Evolutionary conservation across 345 rosid genomes (phyloP).

Genomic region (Mercurialis annua): DNA sequence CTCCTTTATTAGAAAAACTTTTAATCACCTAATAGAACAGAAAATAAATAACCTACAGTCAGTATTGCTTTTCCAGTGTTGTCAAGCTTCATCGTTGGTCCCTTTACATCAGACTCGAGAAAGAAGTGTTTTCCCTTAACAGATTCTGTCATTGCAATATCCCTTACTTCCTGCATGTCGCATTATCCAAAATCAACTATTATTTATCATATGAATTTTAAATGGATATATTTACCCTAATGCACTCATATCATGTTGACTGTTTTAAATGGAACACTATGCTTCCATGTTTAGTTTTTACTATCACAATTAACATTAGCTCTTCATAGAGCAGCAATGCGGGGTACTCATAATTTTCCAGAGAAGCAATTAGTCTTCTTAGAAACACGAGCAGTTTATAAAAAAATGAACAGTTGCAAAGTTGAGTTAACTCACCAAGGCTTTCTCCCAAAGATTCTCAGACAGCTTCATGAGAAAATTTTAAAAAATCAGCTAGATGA

Average conservation of each 20-base stretch:
- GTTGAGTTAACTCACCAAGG: conserved; percentile 55
- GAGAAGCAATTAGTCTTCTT: neutral
- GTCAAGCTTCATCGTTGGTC: conserved; percentile 83
- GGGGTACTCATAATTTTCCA: neutral
- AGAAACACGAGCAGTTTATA: neutral
- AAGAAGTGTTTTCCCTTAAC: conserved; percentile 76
- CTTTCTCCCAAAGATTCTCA: conserved; percentile 88
- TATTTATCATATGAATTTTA: neutral
- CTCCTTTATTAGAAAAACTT: neutral
- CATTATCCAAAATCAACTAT: conserved; percentile 6
- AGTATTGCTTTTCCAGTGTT: conserved; percentile 87
- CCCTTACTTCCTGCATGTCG: conserved; percentile 63
- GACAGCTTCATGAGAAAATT: conserved; percentile 45
- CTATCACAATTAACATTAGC: neutral
- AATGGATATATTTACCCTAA: neutral
- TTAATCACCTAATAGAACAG: neutral
- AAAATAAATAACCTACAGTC: conserved; percentile 47
- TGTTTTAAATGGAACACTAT: conserved; percentile 3
- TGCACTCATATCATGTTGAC: conserved; percentile 9
- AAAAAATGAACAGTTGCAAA: neutral
- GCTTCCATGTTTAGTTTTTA: neutral
- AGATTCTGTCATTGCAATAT: conserved; percentile 58
- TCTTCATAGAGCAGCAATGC: neutral
- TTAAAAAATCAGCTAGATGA: conserved; percentile 12
- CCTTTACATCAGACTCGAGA: conserved; percentile 83